Percentiles rank a stretch among this genome's conserved stretches.
phyloP scores from a whole-genome alignment of 345 rosid species.

The Barbarea vulgaris region DNA sequence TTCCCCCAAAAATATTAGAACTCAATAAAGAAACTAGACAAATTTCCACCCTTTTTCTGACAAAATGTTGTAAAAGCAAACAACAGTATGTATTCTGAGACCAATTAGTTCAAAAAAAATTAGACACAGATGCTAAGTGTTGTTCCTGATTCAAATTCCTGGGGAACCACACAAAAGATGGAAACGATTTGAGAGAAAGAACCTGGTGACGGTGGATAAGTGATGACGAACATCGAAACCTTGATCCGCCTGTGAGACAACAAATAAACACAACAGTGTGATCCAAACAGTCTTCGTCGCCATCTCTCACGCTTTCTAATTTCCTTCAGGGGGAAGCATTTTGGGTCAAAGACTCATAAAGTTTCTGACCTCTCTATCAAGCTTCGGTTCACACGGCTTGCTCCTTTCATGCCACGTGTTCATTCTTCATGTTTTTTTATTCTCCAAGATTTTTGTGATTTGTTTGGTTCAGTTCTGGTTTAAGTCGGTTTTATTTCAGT shows the following conservation, averaged over 20 bases:
- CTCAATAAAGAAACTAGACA: neutral
- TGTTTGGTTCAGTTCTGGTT: slow-evolving; percentile 20
- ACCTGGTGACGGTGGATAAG: slow-evolving; percentile 75
- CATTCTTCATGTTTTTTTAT: neutral
- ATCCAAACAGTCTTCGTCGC: slow-evolving; percentile 32
- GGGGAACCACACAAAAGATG: neutral
- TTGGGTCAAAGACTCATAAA: neutral
- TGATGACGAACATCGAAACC: slow-evolving; percentile 70
- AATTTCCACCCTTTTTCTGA: neutral
- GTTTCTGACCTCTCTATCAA: neutral
- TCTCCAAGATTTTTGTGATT: neutral
- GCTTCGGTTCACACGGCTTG: slow-evolving; percentile 4
- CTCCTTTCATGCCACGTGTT: slow-evolving; percentile 26
- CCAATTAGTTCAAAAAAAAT: neutral
- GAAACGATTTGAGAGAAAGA: neutral
- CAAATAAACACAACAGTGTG: slow-evolving; percentile 23
- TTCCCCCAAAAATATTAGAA: neutral
- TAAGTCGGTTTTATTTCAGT: slow-evolving; percentile 3
- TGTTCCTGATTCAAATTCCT: slow-evolving; percentile 9
- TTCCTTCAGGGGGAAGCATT: slow-evolving; percentile 2
- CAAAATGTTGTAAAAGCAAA: neutral
- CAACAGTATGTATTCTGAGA: neutral
- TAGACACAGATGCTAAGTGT: slow-evolving; percentile 6
- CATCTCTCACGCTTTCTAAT: slow-evolving; percentile 31
- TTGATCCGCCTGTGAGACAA: slow-evolving; percentile 48